phyloP scores from a whole-genome alignment of 192 early-diverging fungal genomes.

The Dissophora globulifera region DNA sequence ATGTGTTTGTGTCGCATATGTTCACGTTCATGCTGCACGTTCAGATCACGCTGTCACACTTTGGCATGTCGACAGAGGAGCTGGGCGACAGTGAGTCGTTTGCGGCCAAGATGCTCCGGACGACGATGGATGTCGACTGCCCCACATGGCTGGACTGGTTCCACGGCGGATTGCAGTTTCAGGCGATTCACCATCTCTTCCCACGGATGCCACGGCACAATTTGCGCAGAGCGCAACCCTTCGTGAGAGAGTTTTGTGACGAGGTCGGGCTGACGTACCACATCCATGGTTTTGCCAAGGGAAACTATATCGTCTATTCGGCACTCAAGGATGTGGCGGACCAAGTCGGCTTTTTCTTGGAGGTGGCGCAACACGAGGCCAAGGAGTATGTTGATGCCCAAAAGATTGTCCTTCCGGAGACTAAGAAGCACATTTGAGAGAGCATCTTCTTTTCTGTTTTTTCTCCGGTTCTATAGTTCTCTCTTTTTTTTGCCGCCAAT shows the following conservation, averaged over 20 bases:
- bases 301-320: constrained; percentile 80
- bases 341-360: constrained; percentile 67
- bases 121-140: constrained; percentile 97
- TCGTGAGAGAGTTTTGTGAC: constrained; percentile 79
- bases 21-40: constrained; percentile 89
- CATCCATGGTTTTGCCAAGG: constrained; percentile 83
- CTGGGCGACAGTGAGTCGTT: constrained; percentile 80
- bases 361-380: constrained; percentile 59
- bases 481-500: too few species aligned
- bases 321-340: constrained; percentile 82
- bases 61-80: constrained; percentile 90
- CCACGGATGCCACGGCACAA: constrained; percentile 94
- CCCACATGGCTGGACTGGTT: constrained; percentile 95
- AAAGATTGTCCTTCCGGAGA: constrained; percentile 36
- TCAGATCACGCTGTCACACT: constrained; percentile 97
- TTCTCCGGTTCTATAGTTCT: too few species aligned
- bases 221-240: constrained; percentile 73
- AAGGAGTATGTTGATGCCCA: constrained; percentile 48
- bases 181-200: constrained; percentile 96
- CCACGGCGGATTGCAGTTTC: constrained; percentile 97
- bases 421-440: constrained; percentile 37
- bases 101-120: constrained; percentile 86
- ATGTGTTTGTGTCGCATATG: constrained; percentile 82
- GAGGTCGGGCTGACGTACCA: constrained; percentile 82
- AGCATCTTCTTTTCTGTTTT: too few species aligned